phyloP scores from a whole-genome alignment of 139 green algal species.

The Spirogloea muscicola region DNA sequence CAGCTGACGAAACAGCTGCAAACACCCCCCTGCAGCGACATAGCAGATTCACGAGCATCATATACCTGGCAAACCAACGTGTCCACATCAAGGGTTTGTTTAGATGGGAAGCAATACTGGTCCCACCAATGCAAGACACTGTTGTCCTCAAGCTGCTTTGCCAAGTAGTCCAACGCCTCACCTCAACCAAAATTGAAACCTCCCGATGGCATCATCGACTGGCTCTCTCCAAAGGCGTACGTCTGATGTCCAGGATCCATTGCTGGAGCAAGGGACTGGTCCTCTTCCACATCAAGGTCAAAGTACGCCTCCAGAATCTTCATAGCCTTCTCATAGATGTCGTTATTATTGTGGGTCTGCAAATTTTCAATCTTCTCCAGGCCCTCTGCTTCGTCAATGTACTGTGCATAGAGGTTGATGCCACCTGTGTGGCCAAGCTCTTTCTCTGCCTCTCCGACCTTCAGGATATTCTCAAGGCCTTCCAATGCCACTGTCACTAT shows the following conservation, averaged over 20 bases:
- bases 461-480: constrained; percentile 99
- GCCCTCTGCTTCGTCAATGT: constrained; percentile 93
- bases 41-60: too few species aligned
- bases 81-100: too few species aligned
- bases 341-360: constrained; percentile 91
- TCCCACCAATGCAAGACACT: too few species aligned
- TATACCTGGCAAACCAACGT: too few species aligned
- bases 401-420: constrained; percentile 78
- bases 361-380: constrained; percentile 98
- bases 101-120: too few species aligned
- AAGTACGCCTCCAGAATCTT: constrained; percentile 86
- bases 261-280: constrained; percentile 86
- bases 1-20: too few species aligned
- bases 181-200: constrained; percentile 65
- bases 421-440: constrained; percentile 56
- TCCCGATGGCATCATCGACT: constrained; percentile 44
- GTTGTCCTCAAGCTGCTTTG: not conserved
- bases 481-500: constrained; percentile 98
- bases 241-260: constrained; percentile 48
- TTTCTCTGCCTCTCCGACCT: constrained; percentile 77
- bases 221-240: constrained; percentile 50
- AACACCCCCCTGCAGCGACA: too few species aligned
- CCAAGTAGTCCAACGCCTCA: not conserved
- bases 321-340: constrained; percentile 98
- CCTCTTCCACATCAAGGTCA: constrained; percentile 92